Evolutionary conservation across 2,329 filamentous ascomycete species (phyloP).

Genomic region (Cladosporium velox): DNA sequence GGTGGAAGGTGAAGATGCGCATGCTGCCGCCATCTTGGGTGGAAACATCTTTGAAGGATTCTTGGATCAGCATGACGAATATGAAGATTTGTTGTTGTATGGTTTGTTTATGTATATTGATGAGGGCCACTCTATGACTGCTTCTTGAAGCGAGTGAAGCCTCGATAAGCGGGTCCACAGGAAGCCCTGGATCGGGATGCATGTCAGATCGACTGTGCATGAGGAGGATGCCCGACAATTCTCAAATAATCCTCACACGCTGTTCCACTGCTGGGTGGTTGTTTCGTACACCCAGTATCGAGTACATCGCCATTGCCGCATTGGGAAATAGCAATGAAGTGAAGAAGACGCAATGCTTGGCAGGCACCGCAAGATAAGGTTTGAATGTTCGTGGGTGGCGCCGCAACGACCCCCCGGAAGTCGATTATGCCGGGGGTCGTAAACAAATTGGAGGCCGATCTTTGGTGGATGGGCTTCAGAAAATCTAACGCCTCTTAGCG

Average conservation of each 20-base stretch:
- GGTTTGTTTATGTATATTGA: neutral
- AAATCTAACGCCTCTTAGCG: slow-evolving; percentile 13
- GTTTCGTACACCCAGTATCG: neutral
- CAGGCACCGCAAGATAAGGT: slow-evolving; percentile 17
- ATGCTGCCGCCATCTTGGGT: slow-evolving; percentile 62
- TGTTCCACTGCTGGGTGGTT: neutral
- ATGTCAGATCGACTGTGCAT: neutral
- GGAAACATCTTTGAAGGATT: slow-evolving; percentile 60
- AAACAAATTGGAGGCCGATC: slow-evolving; percentile 15
- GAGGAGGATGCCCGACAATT: neutral
- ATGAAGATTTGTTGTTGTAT: neutral
- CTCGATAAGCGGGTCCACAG: slow-evolving; percentile 1
- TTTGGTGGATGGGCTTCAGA: neutral
- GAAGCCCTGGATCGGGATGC: neutral
- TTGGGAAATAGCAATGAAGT: slow-evolving; percentile 1
- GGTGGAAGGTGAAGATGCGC: slow-evolving; percentile 84
- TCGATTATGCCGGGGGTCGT: slow-evolving; percentile 14
- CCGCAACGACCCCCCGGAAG: slow-evolving; percentile 9
- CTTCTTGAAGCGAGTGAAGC: neutral
- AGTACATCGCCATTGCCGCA: neutral
- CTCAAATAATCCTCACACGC: neutral
- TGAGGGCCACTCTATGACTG: neutral
- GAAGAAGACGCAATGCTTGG: slow-evolving; percentile 17
- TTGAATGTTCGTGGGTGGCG: neutral
- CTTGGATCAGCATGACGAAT: slow-evolving; percentile 59